Conservation (phyloP, 2,329 filamentous ascomycete genomes). For the Chrysoporthe deuterocubensis region DNA sequence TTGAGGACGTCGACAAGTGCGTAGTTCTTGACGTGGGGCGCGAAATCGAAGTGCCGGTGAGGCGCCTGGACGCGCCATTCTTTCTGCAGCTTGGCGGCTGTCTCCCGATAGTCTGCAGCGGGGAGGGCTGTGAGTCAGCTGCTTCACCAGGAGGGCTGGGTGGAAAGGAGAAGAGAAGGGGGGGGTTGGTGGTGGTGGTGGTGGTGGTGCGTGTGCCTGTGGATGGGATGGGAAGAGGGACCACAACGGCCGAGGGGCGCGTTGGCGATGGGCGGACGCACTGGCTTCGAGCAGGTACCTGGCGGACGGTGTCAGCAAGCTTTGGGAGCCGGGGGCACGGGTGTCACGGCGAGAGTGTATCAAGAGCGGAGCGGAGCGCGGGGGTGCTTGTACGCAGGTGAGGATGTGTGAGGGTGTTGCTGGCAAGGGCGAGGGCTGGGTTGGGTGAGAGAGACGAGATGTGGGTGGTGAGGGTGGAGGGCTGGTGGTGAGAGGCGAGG, state of each 20-base stretch:
- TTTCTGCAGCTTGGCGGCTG: conserved; percentile 69
- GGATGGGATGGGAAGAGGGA: conserved; percentile 17
- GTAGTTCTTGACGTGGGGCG: conserved; percentile 67
- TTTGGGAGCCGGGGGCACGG: conserved; percentile 30
- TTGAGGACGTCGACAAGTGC: conserved; percentile 67
- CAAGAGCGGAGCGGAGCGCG: conserved; percentile 6
- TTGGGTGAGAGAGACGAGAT: not conserved
- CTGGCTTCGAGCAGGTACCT: conserved; percentile 67
- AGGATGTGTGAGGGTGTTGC: conserved; percentile 1
- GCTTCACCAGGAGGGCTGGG: conserved; percentile 25
- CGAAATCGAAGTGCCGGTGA: conserved; percentile 66
- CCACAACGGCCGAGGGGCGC: not conserved
- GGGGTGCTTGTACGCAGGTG: not conserved
- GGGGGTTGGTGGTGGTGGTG: conserved; percentile 2
- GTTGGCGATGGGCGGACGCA: conserved; percentile 46
- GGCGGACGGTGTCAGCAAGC: conserved; percentile 29
- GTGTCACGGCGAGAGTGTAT: conserved; percentile 23
- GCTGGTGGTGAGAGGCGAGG: conserved; percentile 21
- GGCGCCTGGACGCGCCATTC: conserved; percentile 69
- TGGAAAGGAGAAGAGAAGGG: not conserved
- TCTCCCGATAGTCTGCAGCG: conserved; percentile 66
- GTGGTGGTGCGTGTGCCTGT: no score
- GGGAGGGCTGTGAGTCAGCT: conserved; percentile 40
- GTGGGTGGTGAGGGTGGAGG: not conserved
- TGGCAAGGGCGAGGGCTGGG: conserved; percentile 14